phyloP scores from a whole-genome alignment of 192 early-diverging fungal species.

The Pilobolus umbonatus region DNA sequence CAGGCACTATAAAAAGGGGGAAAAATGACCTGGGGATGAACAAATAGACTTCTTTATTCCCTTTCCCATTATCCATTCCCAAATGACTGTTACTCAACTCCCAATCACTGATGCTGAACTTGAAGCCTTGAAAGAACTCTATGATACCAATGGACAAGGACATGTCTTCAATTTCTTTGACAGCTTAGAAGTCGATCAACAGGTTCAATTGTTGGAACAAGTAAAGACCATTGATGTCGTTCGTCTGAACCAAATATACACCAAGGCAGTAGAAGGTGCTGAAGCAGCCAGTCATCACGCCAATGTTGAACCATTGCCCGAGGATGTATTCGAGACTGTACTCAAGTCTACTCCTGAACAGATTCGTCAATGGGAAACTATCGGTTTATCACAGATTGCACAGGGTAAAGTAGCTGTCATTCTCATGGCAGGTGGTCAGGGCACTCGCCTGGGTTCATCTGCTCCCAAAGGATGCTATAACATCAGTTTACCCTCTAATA shows the following conservation, averaged over 20 bases:
- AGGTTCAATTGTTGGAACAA: constrained; percentile 58
- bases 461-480: constrained; percentile 95
- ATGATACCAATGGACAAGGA: constrained; percentile 70
- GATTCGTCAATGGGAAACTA: constrained; percentile 59
- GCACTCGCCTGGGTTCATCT: constrained; percentile 75
- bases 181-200: constrained; percentile 53
- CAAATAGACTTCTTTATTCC: constrained; percentile 3
- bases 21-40: background rate
- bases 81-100: constrained; percentile 22
- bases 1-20: too few relatives aligned
- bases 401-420: constrained; percentile 91
- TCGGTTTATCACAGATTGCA: constrained; percentile 76
- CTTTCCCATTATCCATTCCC: constrained; percentile 5
- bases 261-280: constrained; percentile 58
- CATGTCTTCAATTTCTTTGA: constrained; percentile 87
- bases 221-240: constrained; percentile 71
- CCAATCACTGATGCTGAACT: constrained; percentile 30
- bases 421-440: constrained; percentile 89
- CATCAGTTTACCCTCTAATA: constrained; percentile 83
- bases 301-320: constrained; percentile 70
- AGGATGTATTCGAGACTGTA: constrained; percentile 61
- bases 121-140: constrained; percentile 53
- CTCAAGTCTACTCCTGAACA: constrained; percentile 49
- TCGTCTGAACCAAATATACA: constrained; percentile 78
- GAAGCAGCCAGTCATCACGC: constrained; percentile 38